These are phyloP conservation scores for Wickerhamomyces sp. DNA, from an alignment of 1,139 yeast species.

Conservation along the genomic window DNA sequence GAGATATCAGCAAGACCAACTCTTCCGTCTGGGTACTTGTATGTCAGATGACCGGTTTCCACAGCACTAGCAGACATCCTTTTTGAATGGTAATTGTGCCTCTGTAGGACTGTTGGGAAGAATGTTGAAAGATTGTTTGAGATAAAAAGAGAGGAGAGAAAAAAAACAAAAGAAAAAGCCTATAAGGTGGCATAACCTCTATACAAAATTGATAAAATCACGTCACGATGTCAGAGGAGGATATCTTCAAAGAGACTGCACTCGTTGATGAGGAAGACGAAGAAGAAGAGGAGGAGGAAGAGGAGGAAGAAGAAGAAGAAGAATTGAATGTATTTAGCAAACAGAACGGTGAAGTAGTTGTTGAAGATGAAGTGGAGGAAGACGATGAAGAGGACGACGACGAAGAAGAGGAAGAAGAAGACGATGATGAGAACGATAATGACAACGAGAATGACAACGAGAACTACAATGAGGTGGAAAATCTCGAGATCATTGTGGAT, in stretches of 20 bases:
- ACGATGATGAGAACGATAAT: conserved; percentile 7
- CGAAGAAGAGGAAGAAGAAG: conserved; percentile 21
- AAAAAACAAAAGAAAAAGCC: conserved; percentile 13
- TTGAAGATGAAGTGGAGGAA: conserved; percentile 25
- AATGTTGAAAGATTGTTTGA: too few relatives aligned
- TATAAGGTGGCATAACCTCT: too few relatives aligned
- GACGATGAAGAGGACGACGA: conserved; percentile 22
- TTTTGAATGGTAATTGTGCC: not conserved
- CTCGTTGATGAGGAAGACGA: conserved; percentile 12
- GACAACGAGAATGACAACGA: conserved; percentile 7
- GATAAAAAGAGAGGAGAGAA: conserved; percentile 3
- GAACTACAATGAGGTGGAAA: conserved; percentile 12
- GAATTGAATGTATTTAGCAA: conserved; percentile 28
- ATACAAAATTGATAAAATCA: conserved; percentile 17
- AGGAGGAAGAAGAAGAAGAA: conserved; percentile 27
- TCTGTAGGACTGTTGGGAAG: not conserved
- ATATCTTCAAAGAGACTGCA: conserved; percentile 26
- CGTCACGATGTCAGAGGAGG: conserved; percentile 26
- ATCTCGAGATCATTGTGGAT: too few relatives aligned
- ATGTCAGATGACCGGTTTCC: conserved; percentile 60
- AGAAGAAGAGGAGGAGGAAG: conserved; percentile 26
- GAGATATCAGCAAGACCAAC: conserved; percentile 66
- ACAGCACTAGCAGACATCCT: conserved; percentile 38
- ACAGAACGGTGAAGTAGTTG: conserved; percentile 26
- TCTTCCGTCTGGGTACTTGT: conserved; percentile 61